A percentile compares a stretch with the other conserved stretches of the same genome.
These are phyloP conservation scores for Penicillium argentinense DNA, from an alignment of 495 filamentous ascomycete species.

Conservation along the genomic window DNA sequence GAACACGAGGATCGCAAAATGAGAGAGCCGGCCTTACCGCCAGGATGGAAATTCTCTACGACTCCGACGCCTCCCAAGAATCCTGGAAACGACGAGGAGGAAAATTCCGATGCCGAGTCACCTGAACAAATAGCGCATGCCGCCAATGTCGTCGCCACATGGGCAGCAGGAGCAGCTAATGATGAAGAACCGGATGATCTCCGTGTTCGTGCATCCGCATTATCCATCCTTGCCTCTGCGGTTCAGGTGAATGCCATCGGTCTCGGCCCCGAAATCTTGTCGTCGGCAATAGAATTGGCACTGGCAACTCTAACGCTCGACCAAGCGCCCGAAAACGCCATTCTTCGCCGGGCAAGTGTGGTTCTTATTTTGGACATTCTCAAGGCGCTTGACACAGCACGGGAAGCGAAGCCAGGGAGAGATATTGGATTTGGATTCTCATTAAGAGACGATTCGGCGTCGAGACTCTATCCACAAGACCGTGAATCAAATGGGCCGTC, in stretches of 20 bases:
- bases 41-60: constrained; percentile 36
- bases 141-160: constrained; percentile 67
- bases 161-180: constrained; percentile 62
- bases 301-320: constrained; percentile 68
- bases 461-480: not conserved
- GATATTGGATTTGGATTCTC: constrained; percentile 63
- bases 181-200: constrained; percentile 66
- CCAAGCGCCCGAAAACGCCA: constrained; percentile 59
- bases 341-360: constrained; percentile 71
- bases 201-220: constrained; percentile 71
- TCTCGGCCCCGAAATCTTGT: constrained; percentile 53
- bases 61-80: constrained; percentile 7
- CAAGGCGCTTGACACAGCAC: constrained; percentile 59
- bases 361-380: constrained; percentile 68
- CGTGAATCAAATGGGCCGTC: constrained; percentile 11
- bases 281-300: constrained; percentile 64
- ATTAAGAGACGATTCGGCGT: constrained; percentile 27
- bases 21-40: constrained; percentile 25
- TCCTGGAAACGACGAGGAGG: constrained; percentile 44
- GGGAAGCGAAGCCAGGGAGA: constrained; percentile 42
- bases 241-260: constrained; percentile 67
- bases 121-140: constrained; percentile 54
- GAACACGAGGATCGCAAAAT: constrained; percentile 45
- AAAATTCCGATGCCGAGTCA: constrained; percentile 42
- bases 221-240: constrained; percentile 67